Conservation (phyloP, 1,139 yeast genomes). For the Yamadazyma songkhlaensis region DNA sequence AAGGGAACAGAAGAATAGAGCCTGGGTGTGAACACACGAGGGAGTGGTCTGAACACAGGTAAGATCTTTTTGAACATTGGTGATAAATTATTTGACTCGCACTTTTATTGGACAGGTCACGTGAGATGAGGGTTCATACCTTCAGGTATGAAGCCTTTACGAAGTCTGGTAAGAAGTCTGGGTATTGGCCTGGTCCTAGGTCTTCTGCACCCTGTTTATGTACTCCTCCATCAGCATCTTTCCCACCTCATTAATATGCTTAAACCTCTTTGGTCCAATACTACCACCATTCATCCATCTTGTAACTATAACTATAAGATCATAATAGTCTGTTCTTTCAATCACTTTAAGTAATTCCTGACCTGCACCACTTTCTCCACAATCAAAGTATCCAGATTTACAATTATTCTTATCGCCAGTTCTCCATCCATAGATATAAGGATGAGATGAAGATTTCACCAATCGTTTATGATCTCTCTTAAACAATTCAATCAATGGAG, state of each 20-base stretch:
- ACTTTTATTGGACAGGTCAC: neutral
- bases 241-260: slow-evolving; percentile 52
- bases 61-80: neutral
- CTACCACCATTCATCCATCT: slow-evolving; percentile 76
- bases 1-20: slow-evolving; percentile 45
- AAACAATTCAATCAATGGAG: slow-evolving; percentile 34
- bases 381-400: slow-evolving; percentile 57
- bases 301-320: slow-evolving; percentile 59
- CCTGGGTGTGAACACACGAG: neutral
- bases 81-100: slow-evolving; percentile 2
- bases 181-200: no score
- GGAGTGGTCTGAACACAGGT: slow-evolving; percentile 3
- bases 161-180: no score
- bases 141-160: no score
- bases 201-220: no score
- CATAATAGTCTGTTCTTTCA: slow-evolving; percentile 43
- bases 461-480: slow-evolving; percentile 36
- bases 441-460: slow-evolving; percentile 56
- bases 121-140: neutral
- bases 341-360: slow-evolving; percentile 48
- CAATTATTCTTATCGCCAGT: slow-evolving; percentile 31
- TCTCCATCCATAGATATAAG: slow-evolving; percentile 69
- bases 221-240: neutral
- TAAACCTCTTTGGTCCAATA: slow-evolving; percentile 61
- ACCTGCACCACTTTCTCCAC: slow-evolving; percentile 71